phyloP scores from a whole-genome alignment of 2,329 filamentous ascomycete species.

The Ceratocystiopsis brevicomis region DNA sequence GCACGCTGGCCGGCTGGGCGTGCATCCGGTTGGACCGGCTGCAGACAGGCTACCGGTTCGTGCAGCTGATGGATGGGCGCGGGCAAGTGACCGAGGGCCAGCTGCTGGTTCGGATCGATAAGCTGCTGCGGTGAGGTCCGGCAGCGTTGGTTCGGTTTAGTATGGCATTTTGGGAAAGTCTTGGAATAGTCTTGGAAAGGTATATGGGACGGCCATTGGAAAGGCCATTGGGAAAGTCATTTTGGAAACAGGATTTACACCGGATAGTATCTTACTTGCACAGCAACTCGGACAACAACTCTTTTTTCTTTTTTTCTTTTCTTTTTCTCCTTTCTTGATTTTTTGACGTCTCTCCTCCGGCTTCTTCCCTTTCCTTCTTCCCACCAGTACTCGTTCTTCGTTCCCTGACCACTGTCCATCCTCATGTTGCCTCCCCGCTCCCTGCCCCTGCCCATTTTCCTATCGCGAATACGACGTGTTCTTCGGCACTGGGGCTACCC shows the following conservation, averaged over 20 bases:
- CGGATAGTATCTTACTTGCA: no score
- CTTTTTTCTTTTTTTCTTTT: background rate
- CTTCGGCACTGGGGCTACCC: no score
- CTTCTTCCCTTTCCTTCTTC: background rate
- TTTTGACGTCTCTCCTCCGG: no score
- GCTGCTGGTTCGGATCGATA: constrained; percentile 33
- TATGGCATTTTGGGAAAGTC: background rate
- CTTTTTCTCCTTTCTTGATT: background rate
- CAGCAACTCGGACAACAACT: no score
- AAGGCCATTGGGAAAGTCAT: no score
- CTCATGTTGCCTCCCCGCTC: no score
- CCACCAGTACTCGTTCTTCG: no score
- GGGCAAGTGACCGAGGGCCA: constrained; percentile 26
- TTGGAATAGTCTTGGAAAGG: background rate
- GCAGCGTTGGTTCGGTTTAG: background rate
- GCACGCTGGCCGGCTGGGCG: constrained; percentile 30
- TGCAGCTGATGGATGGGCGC: constrained; percentile 28
- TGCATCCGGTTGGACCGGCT: constrained; percentile 41
- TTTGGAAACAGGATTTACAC: no score
- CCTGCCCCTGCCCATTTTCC: no score
- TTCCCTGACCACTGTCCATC: no score
- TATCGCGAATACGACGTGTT: no score
- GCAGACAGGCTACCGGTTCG: constrained; percentile 33
- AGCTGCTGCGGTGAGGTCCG: constrained; percentile 17
- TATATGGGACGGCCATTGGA: no score